phyloP scores from a whole-genome alignment of 257 asterid genomes.

The Plantago elongata region DNA sequence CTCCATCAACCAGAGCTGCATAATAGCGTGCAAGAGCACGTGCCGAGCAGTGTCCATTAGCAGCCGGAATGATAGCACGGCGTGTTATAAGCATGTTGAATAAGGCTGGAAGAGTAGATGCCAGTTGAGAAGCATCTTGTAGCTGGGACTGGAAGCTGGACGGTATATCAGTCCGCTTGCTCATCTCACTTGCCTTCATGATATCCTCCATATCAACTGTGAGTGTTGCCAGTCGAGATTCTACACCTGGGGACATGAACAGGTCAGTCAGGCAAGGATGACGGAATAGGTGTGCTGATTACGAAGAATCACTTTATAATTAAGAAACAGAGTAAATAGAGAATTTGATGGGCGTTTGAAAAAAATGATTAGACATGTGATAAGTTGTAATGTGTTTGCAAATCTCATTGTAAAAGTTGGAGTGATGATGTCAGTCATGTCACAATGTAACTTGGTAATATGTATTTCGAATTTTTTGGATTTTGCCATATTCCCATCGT shows the following conservation, averaged over 20 bases:
- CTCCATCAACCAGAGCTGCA: conserved; percentile 79
- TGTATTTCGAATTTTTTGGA: too few species aligned
- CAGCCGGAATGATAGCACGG: conserved; percentile 88
- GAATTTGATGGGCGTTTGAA: too few species aligned
- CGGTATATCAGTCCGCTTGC: conserved; percentile 54
- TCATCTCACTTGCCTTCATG: conserved; percentile 38
- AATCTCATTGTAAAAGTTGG: too few species aligned
- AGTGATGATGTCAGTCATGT: too few species aligned
- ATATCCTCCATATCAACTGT: conserved; percentile 78
- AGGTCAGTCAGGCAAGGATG: conserved; percentile 5
- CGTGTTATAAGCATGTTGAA: conserved; percentile 77
- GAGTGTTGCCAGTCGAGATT: conserved; percentile 90
- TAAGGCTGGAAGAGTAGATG: conserved; percentile 57
- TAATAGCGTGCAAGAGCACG: conserved; percentile 96
- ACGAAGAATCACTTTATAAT: too few species aligned
- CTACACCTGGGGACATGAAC: conserved; percentile 59
- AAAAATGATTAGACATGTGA: too few species aligned
- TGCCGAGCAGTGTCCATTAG: conserved; percentile 94
- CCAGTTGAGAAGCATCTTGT: conserved; percentile 50
- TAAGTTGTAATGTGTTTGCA: too few species aligned
- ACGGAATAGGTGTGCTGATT: too few species aligned
- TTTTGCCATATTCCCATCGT: too few species aligned
- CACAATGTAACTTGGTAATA: too few species aligned
- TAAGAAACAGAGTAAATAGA: too few species aligned
- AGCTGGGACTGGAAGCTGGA: conserved; percentile 73